These are phyloP conservation scores for Vaccinium vitisidaea DNA, from an alignment of 148 eudicot genomes.

Conservation along the genomic window DNA sequence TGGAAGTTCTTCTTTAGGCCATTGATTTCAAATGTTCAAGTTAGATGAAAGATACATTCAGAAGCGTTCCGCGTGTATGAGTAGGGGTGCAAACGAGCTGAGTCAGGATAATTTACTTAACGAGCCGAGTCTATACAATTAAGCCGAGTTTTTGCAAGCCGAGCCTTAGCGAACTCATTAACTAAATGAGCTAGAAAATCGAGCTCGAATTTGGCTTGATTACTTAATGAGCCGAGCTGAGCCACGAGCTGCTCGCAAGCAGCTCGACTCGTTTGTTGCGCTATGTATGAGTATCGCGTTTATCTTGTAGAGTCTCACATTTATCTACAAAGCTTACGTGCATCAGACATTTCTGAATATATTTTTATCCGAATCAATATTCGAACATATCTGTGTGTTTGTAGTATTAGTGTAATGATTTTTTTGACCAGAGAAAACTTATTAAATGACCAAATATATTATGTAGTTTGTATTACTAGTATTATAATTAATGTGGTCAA, in stretches of 20 bases:
- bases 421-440: not conserved
- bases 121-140: too few species aligned
- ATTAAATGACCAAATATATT: not conserved
- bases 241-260: too few species aligned
- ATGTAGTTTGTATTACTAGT: not conserved
- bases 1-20: not conserved
- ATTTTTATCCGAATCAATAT: not conserved
- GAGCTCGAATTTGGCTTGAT: too few species aligned
- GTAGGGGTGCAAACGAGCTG: too few species aligned
- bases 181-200: too few species aligned
- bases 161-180: too few species aligned
- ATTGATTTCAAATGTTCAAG: not conserved
- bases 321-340: not conserved
- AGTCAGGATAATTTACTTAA: too few species aligned
- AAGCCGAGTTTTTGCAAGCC: too few species aligned
- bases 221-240: too few species aligned
- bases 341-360: not conserved
- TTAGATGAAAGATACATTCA: too few species aligned
- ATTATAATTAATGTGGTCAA: constrained; percentile 12
- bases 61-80: too few species aligned
- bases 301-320: not conserved
- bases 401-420: not conserved
- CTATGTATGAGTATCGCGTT: too few species aligned
- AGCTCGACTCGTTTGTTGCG: not conserved
- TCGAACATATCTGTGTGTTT: not conserved